Conservation (phyloP, 129 eudicot species). For the Solidago caesia region DNA sequence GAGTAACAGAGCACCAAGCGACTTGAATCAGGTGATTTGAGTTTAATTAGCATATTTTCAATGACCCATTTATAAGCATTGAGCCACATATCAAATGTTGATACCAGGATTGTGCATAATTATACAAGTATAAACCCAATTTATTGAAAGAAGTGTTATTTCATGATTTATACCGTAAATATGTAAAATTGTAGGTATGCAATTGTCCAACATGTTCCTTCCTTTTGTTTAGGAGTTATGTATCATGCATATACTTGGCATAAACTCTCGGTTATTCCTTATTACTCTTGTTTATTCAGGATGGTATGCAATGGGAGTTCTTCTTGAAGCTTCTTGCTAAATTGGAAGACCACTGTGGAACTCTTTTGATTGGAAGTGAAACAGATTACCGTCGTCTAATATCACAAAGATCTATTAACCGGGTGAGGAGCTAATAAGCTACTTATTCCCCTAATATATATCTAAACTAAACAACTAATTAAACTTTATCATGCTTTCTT, state of each 20-base stretch:
- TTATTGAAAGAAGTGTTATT: too few species aligned
- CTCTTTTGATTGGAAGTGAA: conserved; percentile 83
- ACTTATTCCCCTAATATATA: not conserved
- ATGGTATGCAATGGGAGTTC: conserved; percentile 97
- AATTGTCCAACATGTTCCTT: too few species aligned
- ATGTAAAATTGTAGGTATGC: too few species aligned
- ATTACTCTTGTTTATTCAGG: conserved; percentile 40
- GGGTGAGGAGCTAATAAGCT: conserved; percentile 45
- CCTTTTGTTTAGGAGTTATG: too few species aligned
- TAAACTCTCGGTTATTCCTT: conserved; percentile 14
- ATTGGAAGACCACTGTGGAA: conserved; percentile 78
- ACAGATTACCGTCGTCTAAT: conserved; percentile 86
- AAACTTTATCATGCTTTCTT: not conserved
- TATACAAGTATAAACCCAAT: not conserved
- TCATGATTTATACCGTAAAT: too few species aligned
- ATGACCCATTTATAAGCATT: not conserved
- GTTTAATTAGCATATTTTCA: not conserved
- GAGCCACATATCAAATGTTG: not conserved
- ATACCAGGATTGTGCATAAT: not conserved
- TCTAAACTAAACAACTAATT: not conserved
- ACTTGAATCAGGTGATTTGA: conserved; percentile 73
- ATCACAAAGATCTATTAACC: conserved; percentile 67
- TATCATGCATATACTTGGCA: conserved; percentile 8
- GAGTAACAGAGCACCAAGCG: conserved; percentile 93
- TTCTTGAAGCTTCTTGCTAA: conserved; percentile 65